A percentile compares a stretch with the other conserved stretches of the same genome.
These are phyloP conservation scores for Boletus rubroflammeus DNA, from an alignment of 768 basidiomycete species.

Conservation along the genomic window DNA sequence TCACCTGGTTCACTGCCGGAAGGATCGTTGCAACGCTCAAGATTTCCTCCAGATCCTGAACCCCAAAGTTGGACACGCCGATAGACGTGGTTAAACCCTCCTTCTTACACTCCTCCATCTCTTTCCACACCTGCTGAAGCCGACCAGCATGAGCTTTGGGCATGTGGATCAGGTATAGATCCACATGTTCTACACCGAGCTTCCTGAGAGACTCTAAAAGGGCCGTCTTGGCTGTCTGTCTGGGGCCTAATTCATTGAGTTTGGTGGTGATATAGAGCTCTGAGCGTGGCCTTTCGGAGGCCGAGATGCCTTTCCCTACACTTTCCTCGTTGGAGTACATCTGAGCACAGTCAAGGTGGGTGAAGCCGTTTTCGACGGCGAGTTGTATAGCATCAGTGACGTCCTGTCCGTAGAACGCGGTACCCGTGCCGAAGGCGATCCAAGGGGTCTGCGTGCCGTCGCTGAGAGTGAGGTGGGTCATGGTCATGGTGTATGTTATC, in stretches of 20 bases:
- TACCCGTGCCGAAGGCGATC: background rate
- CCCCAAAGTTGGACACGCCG: background rate
- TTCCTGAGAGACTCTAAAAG: background rate
- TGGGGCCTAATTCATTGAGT: background rate
- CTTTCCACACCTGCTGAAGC: background rate
- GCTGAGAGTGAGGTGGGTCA: background rate
- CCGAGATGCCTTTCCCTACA: background rate
- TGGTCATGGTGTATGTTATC: background rate
- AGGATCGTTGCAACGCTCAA: background rate
- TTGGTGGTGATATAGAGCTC: slow-evolving; percentile 1
- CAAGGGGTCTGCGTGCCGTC: background rate
- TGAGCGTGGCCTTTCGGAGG: background rate
- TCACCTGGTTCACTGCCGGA: background rate
- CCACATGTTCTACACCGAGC: background rate
- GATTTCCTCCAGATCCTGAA: background rate
- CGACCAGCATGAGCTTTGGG: background rate
- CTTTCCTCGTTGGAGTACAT: slow-evolving; percentile 6
- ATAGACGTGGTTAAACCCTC: slow-evolving; percentile 5
- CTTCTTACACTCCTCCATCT: slow-evolving; percentile 2
- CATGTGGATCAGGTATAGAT: background rate
- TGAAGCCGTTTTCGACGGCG: background rate
- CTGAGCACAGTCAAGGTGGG: slow-evolving; percentile 1
- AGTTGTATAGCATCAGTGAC: background rate
- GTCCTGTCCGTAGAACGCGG: background rate
- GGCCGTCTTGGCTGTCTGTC: background rate